Base-by-base conservation (phyloP, 495 filamentous ascomycete genomes). In the Daldinia childiae region DNA sequence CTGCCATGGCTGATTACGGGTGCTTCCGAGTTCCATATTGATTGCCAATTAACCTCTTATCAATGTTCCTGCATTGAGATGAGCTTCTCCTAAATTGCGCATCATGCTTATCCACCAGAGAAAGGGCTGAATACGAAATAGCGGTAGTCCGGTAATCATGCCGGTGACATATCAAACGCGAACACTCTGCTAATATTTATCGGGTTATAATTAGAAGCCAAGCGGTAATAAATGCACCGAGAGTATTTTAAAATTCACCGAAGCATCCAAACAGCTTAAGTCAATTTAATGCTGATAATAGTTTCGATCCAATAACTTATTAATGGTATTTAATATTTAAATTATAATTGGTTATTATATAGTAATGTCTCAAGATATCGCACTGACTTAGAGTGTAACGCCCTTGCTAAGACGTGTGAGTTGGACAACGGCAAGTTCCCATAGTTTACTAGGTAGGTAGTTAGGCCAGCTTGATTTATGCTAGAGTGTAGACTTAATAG, bases 51-150 rank as follows among this genome's bases (percentile, higher is more conserved):
- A 36, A 41, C 4, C 41, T 57, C 27, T 41, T 55, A 32, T 62
- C 43, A 36, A 32, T 19, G 71, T 73, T 73, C 71, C 71, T 73
- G 71, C 71, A 73, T 73, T 55, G 24, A 58, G 26, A 17, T 15
- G 62, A 41, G 66, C 45, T 61, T 58, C 62, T 62, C 39, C 27
- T 65, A 41, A 48, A 68, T 62, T 68, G 48, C 48, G 50, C 50
- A 4, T 36, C 39, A 43, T 57, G 36, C 34, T 30, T 30, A 7
- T 52, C 58, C 51, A 29, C 52, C 36, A 32, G 21, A 39, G 58
- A 34, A 3, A 32, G 36, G 32, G 27, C n/a, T 38, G 62, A 48
- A 45, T 48, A 39, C 58, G 36, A 60, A 55, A 50, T 59, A 29
- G 19, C 63, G 58, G 63, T 66, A 62, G 58, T 52, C 34, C 58